Percentiles rank a stretch among this genome's conserved stretches.
Conservation (phyloP, 2,329 filamentous ascomycete genomes). For the Colletotrichum graminicola region DNA sequence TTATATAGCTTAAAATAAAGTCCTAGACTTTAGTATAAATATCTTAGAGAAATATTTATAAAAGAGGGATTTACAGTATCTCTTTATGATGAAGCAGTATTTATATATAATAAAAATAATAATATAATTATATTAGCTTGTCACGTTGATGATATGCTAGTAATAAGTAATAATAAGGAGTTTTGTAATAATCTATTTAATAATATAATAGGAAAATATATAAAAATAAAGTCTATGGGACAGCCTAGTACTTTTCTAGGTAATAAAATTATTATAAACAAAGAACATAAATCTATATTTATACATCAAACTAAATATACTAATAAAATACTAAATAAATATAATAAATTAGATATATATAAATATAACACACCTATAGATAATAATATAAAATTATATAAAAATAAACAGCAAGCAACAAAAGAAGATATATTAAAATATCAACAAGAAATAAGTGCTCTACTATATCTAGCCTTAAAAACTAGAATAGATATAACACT, state of each 20-base stretch:
- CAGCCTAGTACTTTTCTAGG: background rate
- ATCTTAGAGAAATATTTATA: background rate
- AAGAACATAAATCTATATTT: background rate
- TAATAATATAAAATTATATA: background rate
- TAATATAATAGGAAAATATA: background rate
- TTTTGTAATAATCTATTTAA: background rate
- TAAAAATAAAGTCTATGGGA: background rate
- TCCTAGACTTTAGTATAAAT: constrained; percentile 3
- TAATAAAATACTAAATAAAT: background rate
- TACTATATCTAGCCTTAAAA: background rate
- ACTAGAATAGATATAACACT: background rate
- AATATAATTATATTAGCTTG: background rate
- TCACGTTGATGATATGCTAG: background rate
- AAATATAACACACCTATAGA: background rate
- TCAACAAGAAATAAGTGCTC: background rate
- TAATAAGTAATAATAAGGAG: background rate
- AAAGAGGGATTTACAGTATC: background rate
- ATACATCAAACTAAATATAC: background rate
- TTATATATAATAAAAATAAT: background rate
- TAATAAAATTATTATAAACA: background rate
- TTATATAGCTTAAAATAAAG: background rate
- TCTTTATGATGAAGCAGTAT: background rate
- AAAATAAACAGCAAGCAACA: background rate
- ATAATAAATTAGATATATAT: background rate
- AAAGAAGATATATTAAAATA: background rate